phyloP scores from a whole-genome alignment of 163 green algal species.

The Scenedesmus sp. region DNA sequence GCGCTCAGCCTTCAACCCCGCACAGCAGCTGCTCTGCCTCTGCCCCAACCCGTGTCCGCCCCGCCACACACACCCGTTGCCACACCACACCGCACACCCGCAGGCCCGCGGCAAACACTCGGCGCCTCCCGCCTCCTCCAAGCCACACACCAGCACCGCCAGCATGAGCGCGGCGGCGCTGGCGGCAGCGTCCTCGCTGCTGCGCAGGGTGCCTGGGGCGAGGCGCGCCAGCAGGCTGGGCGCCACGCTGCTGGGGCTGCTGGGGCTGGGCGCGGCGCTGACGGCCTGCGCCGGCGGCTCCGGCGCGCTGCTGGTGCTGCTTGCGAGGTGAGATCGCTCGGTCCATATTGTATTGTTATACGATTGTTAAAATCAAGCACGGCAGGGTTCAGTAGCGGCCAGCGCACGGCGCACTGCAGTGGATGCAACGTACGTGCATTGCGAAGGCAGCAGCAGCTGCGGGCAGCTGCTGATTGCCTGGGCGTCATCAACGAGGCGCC shows the following conservation, averaged over 20 bases:
- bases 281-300: not conserved
- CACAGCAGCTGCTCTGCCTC: too few species aligned
- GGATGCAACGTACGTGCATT: too few species aligned
- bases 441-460: too few species aligned
- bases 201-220: not conserved
- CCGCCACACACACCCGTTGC: not conserved
- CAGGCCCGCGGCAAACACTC: not conserved
- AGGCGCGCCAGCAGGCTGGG: not conserved
- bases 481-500: too few species aligned
- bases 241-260: conserved; percentile 4
- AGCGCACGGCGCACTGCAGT: too few species aligned
- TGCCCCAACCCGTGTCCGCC: too few species aligned
- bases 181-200: not conserved
- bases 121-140: not conserved
- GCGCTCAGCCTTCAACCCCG: not conserved
- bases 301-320: not conserved
- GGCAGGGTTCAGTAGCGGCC: not conserved
- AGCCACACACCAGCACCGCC: not conserved
- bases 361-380: too few species aligned
- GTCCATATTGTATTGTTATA: too few species aligned
- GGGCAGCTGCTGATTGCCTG: too few species aligned
- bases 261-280: conserved; percentile 7
- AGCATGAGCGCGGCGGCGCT: not conserved
- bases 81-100: not conserved
- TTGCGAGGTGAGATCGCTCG: conserved; percentile 30